phyloP scores from a whole-genome alignment of 1,139 yeast species.

The Pichia inconspicua region DNA sequence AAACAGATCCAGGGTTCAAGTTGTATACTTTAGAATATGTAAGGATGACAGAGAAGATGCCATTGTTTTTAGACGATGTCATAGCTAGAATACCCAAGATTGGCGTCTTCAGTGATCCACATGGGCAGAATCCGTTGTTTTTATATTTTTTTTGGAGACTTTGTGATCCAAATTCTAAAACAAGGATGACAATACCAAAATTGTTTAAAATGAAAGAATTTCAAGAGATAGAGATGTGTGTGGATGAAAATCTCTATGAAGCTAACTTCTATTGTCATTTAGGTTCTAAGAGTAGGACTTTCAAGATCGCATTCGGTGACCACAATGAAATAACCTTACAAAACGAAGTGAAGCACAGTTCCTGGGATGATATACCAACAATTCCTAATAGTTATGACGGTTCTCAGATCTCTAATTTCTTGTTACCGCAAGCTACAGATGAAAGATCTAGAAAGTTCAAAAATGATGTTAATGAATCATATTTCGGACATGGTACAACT shows the following conservation, averaged over 20 bases:
- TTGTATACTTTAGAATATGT: constrained; percentile 50
- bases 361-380: constrained; percentile 14
- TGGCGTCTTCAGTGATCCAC: constrained; percentile 48
- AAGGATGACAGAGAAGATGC: constrained; percentile 31
- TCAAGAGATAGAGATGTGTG: constrained; percentile 49
- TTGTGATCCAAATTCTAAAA: constrained; percentile 51
- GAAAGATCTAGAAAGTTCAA: not conserved
- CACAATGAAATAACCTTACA: constrained; percentile 9
- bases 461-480: too few relatives aligned
- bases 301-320: constrained; percentile 9
- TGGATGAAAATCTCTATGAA: constrained; percentile 47
- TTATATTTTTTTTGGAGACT: constrained; percentile 70
- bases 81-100: constrained; percentile 8
- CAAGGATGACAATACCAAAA: constrained; percentile 47
- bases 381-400: not conserved
- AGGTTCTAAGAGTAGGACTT: constrained; percentile 5
- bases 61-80: constrained; percentile 16
- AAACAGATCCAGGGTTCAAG: constrained; percentile 46
- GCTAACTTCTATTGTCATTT: constrained; percentile 24
- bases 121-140: constrained; percentile 46
- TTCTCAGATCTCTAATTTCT: not conserved
- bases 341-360: constrained; percentile 11
- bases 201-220: constrained; percentile 63
- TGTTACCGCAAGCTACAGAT: not conserved
- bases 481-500: not conserved